Conservation (phyloP, 2,329 filamentous ascomycete species). For the Aspergillus neoniger region DNA sequence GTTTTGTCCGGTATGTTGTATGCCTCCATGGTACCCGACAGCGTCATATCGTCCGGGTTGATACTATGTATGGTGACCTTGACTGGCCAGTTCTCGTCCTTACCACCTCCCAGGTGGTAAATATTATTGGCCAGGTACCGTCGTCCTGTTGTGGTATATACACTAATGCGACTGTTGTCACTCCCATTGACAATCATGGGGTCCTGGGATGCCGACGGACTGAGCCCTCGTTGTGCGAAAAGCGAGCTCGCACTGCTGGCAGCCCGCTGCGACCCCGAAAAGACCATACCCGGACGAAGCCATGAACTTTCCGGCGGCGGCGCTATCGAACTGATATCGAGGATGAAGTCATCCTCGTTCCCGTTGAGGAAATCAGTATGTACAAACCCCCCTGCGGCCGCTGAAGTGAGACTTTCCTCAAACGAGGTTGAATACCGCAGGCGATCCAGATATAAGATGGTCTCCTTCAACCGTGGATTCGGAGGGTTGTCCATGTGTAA, state of each 20-base stretch:
- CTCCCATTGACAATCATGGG: slow-evolving; percentile 40
- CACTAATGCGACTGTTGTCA: slow-evolving; percentile 36
- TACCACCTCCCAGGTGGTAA: slow-evolving; percentile 26
- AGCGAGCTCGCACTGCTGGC: slow-evolving; percentile 36
- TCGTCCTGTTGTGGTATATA: slow-evolving; percentile 41
- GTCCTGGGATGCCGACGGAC: slow-evolving; percentile 30
- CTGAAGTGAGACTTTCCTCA: slow-evolving; percentile 57
- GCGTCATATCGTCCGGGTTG: slow-evolving; percentile 61
- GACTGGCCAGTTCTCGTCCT: slow-evolving; percentile 66
- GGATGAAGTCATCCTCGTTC: slow-evolving; percentile 59
- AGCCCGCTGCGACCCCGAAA: slow-evolving; percentile 64
- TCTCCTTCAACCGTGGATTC: slow-evolving; percentile 54
- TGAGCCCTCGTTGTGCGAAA: slow-evolving; percentile 33
- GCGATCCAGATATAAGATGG: slow-evolving; percentile 62
- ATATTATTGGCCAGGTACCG: slow-evolving; percentile 38
- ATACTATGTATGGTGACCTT: slow-evolving; percentile 66
- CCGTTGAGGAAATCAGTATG: slow-evolving; percentile 55
- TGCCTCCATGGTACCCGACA: slow-evolving; percentile 70
- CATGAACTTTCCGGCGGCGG: slow-evolving; percentile 60
- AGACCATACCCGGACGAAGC: slow-evolving; percentile 62
- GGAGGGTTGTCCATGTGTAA: slow-evolving; percentile 37
- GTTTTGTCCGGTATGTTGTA: slow-evolving; percentile 64
- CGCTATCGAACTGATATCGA: slow-evolving; percentile 55
- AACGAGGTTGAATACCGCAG: slow-evolving; percentile 56
- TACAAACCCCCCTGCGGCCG: slow-evolving; percentile 56